Base-by-base conservation (phyloP, 1,284 basidiomycete species). In the Moesziomyces globuligerus region DNA sequence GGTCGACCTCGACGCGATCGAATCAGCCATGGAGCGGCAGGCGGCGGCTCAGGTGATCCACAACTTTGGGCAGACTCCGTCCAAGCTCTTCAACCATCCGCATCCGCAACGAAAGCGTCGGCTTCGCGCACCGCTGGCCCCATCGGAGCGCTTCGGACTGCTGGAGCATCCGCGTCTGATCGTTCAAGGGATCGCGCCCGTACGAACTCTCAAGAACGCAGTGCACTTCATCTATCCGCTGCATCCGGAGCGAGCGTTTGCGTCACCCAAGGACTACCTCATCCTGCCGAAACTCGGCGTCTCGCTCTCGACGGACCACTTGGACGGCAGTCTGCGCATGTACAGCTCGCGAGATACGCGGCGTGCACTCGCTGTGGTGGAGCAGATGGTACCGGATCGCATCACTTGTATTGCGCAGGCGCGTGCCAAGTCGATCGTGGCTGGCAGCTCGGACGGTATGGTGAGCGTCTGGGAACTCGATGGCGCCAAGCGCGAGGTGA, bases 1-100 rank as follows among this genome's bases (percentile, higher is more conserved):
- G 9, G 66, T 79, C n/a, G 73, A 79, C 40, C 53, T 81, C 2
- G 76, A 93, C 3, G 89, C 91, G 0, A 91, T 97, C 29, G 88
- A 88, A 23, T 91, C 95, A 75, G 89, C 92, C 43, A 85, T 91
- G 21, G 92, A 98, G 83, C 88, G 91, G 37, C 92, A 94, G 75
- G 93, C 94, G 0, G 92, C 92, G 2, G 91, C 94, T 8, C 92
- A 93, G 4, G 95, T 94, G 69, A 96, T 98, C 43, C 94, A 97
- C 83, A 96, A 95, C 72, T 95, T 92, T 41, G 58, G 65, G 7
- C 58, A 75, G 34, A 66, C 75, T 25, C 64, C 57, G 8, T 47
- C 55, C 20, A 54, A 92, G 79, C 87, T 97, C n/a, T 98, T 97
- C 83, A 86, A 85, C n/a, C 79, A 85, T 1, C 88, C 92, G 4